Evolutionary conservation across 2,329 filamentous ascomycete species (phyloP), one percentile per base, ranked within the genome.

Genomic region (Hypoxylon sp.): DNA sequence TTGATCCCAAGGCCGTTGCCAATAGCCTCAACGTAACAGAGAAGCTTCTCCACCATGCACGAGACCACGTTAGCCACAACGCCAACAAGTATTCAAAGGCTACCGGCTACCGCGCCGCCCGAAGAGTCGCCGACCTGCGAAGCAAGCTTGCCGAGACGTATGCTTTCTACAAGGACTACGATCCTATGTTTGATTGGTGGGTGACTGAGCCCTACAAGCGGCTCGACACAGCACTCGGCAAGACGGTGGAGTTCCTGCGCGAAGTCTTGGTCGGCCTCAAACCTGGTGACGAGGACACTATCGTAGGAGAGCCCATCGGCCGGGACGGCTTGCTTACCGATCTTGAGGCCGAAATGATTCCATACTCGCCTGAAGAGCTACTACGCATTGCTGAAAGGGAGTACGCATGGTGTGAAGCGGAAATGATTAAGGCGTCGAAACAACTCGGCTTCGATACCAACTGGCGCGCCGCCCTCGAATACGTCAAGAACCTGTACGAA

Each of bases 161-260:
- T 59, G 64, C 52, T 0, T 89, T 88, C 71, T 89, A 86, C 73
- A 77, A 79, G 30, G 82, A 82, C 2, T 89, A 89, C 69, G 84
- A 89, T 67, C 86, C 87, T 0, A 61, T 81, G 13, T 88, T 88
- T 59, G 82, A 85, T 45, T 89, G 85, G 84, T 89, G 87, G 87
- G 81, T 83, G 0, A 75, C 79, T 0, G 74, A 79, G 5, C 85
- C 86, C 0, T 86, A 83, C 69, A 70, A 75, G 2, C 73, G 77
- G 1, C 76, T 85, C 2, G 75, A 82, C 23, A 65, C 69, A 1
- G 79, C 80, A 1, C 74, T 89, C 1, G 63, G 68, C 1, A 75
- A 78, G 0, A 73, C 87, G 2, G 69, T 76, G 9, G 72, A 73
- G 0, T 76, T 83, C 34, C 70, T 81, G 1, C 69, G 75, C 0